Base-by-base conservation (phyloP, 2,329 filamentous ascomycete species). In the Beauveria pseudobassiana region DNA sequence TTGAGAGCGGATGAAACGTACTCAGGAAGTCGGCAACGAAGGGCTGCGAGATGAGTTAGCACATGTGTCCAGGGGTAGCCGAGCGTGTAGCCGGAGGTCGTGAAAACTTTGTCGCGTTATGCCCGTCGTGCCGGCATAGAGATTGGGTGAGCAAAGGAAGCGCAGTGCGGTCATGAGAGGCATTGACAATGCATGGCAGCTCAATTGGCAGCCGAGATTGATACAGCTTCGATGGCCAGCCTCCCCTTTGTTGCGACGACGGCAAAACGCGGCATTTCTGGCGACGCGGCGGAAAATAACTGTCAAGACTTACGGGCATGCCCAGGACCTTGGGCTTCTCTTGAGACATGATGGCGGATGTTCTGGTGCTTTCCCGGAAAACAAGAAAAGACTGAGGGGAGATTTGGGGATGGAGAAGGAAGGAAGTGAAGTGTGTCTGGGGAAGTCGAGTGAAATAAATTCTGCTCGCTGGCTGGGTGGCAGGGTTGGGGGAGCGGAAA, bases 1-100 rank as follows among this genome's bases (percentile, higher is more conserved):
- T 55, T 62, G 34, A 50, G 14, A 16, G 24, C 42, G 42, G 59
- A 60, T 55, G 59, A 51, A 66, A 95, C 93, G 76, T 96, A 96
- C 92, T 98, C 87, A 98, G 78, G 87, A 98, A 98, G 85, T 98
- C 93, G 77, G 96, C 91, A 77, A 97, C 76, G 86, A 98, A 98
- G 79, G 91, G 90, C 88, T 96, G 74, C 67, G 64, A 62, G 46
- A 65, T n/a, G 63, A 63, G 72, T 79, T 74, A 80, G 76, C 70
- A 55, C 62, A 8, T 42, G 49, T 63, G 53, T 55, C 56, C 59
- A 46, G 38, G 46, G 56, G 59, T 42, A 57, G 45, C 24, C 49
- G 52, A 48, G 56, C 49, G 50, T 24, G 38, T 53, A 60, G 50
- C 49, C 49, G 56, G 40, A 22, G 38, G 22, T 24, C n/a, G 22